Base-by-base conservation (phyloP, 345 rosid genomes). In the Ceriops zippeliana region DNA sequence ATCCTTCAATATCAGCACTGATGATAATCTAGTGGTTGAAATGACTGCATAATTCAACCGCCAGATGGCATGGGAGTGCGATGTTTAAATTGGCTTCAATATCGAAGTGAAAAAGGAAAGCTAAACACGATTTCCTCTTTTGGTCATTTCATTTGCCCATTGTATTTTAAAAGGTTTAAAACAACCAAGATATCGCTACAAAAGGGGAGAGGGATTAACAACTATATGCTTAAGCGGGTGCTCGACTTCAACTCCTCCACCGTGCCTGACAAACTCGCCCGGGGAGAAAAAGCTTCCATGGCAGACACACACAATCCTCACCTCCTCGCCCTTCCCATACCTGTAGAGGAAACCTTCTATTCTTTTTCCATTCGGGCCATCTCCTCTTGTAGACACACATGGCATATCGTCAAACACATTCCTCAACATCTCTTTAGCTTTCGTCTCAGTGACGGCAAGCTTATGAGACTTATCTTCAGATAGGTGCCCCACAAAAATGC, bases 271-370 rank as follows among this genome's bases (percentile, higher is more conserved):
- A 46, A 76, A 76, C 61, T 76, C 80, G 0, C 73, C 73, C 5
- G 80, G 76, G 1, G 80, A 47, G 19, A 71, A 66, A 64, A 68
- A 76, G 76, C 69, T 71, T 31, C 80, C 80, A 27, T 76, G 80
- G 76, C 80, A 72, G 4, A 76, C 76, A n/a, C 80, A 76, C 11
- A 76, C 75, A 51, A 76, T 76, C 69, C 70, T 76, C 58, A 67
- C 76, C 65, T 72, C 80, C 76, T 68, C 73, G 1, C 76, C 80
- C 51, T 65, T 71, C 21, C 70, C 24, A 22, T 71, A 76, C 37
- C 57, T 58, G 67, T 76, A 76, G 28, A 76, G 76, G 30, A 76
- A 71, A 49, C 80, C 80, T 57, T 76, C 73, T 62, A 72, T 53
- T 58, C 63, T 68, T 68, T 53, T 76, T 52, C 76, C 73, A 11